A percentile compares a stretch with the other conserved stretches of the same genome.
These are phyloP conservation scores for Pythium pectinolyticum DNA, from an alignment of 352 stramenopile genomes.

Conservation along the genomic window DNA sequence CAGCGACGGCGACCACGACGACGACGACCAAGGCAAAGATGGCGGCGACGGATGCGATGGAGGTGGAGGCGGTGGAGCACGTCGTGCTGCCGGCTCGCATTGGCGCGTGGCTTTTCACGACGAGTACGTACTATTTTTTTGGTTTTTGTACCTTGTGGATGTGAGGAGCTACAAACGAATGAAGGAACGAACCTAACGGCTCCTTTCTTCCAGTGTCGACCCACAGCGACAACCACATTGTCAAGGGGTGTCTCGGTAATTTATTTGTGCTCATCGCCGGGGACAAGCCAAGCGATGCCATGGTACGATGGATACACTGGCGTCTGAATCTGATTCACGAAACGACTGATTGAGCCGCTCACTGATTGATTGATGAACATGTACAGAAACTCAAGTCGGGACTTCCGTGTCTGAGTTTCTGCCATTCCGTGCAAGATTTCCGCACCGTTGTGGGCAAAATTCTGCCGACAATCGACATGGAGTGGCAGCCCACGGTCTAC, in stretches of 20 bases:
- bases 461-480: slow-evolving; percentile 50
- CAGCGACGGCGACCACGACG: no score
- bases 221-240: slow-evolving; percentile 65
- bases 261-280: slow-evolving; percentile 47
- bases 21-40: slow-evolving; percentile 9
- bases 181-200: neutral
- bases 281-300: neutral
- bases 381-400: slow-evolving; percentile 44
- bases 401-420: slow-evolving; percentile 52
- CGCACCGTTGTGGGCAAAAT: slow-evolving; percentile 34
- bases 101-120: slow-evolving; percentile 75
- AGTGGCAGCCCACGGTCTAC: slow-evolving; percentile 69
- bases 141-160: no score
- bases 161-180: no score
- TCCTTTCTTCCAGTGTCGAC: slow-evolving; percentile 53
- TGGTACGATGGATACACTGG: slow-evolving; percentile 9
- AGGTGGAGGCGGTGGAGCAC: neutral
- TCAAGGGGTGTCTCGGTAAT: slow-evolving; percentile 73
- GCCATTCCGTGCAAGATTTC: slow-evolving; percentile 55
- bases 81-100: slow-evolving; percentile 54
- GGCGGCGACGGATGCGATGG: slow-evolving; percentile 23
- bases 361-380: no score
- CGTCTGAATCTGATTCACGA: no score
- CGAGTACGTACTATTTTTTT: slow-evolving; percentile 44
- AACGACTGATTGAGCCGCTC: no score